Percentiles rank a stretch among this genome's conserved stretches.
Conservation (phyloP, 768 basidiomycete species). For the Suillus cothurnatus region DNA sequence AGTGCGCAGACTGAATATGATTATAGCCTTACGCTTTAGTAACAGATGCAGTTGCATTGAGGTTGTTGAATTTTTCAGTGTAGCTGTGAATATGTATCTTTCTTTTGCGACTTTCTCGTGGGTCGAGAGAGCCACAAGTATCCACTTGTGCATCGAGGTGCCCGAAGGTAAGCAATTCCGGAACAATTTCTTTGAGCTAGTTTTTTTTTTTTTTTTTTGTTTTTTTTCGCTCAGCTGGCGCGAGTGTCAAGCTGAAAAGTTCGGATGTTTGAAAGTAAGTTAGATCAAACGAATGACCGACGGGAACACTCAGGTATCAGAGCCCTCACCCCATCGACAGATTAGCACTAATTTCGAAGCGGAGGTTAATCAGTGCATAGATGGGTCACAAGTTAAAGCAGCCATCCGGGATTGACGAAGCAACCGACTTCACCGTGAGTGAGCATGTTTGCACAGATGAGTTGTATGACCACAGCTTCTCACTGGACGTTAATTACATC, state of each 20-base stretch:
- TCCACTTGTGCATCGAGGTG: not conserved
- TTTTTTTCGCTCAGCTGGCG: not conserved
- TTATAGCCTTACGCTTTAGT: constrained; percentile 79
- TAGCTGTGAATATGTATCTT: not conserved
- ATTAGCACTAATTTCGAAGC: not conserved
- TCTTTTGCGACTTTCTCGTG: not conserved
- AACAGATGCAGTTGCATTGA: not conserved
- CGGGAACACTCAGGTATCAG: not conserved
- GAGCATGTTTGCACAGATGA: not conserved
- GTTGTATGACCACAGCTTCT: not conserved
- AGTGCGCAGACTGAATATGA: constrained; percentile 87
- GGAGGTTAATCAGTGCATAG: not conserved
- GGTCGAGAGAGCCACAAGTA: not conserved
- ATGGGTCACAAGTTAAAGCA: not conserved
- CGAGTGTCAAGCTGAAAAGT: not conserved
- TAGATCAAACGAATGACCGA: not conserved
- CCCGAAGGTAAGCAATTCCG: not conserved
- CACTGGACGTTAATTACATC: too few species aligned
- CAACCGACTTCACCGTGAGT: not conserved
- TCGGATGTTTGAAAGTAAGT: not conserved
- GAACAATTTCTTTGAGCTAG: not conserved
- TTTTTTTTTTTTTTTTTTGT: too few species aligned
- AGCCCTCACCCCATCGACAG: not conserved
- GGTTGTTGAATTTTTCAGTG: not conserved
- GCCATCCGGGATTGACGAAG: not conserved